Percentiles rank a stretch among this genome's conserved stretches.
These are phyloP conservation scores for Aquanectria penicillioides DNA, from an alignment of 2,329 filamentous ascomycete genomes.

Conservation along the genomic window DNA sequence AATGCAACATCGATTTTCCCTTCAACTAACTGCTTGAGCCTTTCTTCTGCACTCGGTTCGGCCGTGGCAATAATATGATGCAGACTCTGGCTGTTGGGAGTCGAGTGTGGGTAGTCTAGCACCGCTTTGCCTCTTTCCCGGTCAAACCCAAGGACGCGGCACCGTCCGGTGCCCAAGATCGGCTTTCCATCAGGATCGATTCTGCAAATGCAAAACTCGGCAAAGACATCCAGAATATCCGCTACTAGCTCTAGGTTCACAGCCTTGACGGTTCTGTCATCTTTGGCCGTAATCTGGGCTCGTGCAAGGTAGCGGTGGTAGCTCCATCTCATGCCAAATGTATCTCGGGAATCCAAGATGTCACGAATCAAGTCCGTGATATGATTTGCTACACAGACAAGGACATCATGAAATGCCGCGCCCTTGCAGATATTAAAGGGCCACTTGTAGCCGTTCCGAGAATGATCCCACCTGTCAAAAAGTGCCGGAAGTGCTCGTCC, in stretches of 20 bases:
- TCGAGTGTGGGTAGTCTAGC: not conserved
- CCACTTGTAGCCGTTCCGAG: not conserved
- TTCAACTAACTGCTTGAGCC: not conserved
- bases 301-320: constrained; percentile 2
- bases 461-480: constrained; percentile 6
- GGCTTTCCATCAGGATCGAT: not conserved
- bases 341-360: constrained; percentile 1
- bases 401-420: constrained; percentile 4
- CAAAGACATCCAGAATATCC: constrained; percentile 1
- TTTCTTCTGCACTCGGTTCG: constrained; percentile 1
- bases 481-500: not conserved
- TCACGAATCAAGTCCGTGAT: not conserved
- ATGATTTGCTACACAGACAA: not conserved
- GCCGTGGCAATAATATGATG: not conserved
- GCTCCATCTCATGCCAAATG: constrained; percentile 7
- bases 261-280: not conserved
- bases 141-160: not conserved
- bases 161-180: not conserved
- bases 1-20: constrained; percentile 2
- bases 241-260: not conserved
- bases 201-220: constrained; percentile 4
- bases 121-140: not conserved
- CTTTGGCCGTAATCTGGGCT: not conserved
- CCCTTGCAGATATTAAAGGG: not conserved
- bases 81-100: not conserved